Evolutionary conservation across 306 rosid genomes (phyloP), one percentile per base, ranked within the genome.

Genomic region (Cucurbita pepo): DNA sequence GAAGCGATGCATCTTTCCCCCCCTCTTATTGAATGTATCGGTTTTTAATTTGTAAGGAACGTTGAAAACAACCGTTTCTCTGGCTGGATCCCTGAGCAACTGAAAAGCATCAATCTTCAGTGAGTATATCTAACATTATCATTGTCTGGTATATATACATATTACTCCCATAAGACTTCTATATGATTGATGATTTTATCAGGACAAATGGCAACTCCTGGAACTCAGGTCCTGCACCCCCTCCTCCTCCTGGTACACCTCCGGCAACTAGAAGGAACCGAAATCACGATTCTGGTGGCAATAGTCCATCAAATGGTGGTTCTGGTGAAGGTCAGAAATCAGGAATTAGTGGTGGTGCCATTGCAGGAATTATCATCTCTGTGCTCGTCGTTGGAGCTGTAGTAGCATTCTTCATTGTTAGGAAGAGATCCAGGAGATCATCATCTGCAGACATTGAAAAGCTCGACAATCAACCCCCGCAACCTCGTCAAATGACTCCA

Each of bases 181-280:
- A 71, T 50, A 36, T 56, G 40, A 72, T 11, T 44, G 51, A 61
- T 14, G 13, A 59, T 47, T 74, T 57, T 77, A 62, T 78, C 91
- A 91, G 97, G 79, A 82, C 44, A 78, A 79, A 78, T 45, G 97
- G 97, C 30, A 94, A 94, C 80, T 8, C 75, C 1, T 94, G 90
- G 92, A 94, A 45, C 79, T 83, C 99, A 8, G 96, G 96, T 34
- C 86, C 97, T 79, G 97, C 99, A 55, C 99, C 99, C 45, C 99
- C 99, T 64, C 99, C 97, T 53, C 99, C 99, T 61, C 99, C 99
- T 51, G 99, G 99, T 47, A 87, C 97, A 16, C 97, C 97, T 56
- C 97, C 95, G 57, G 66, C 81, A 54, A 64, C 72, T 56, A 78
- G 74, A 79, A 56, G 67, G 59, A 61, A 18, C 45, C 84, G 78